These are phyloP conservation scores for Chloranthus sessilifolius DNA, from an alignment of 164 flowering plant genomes.

Conservation along the genomic window DNA sequence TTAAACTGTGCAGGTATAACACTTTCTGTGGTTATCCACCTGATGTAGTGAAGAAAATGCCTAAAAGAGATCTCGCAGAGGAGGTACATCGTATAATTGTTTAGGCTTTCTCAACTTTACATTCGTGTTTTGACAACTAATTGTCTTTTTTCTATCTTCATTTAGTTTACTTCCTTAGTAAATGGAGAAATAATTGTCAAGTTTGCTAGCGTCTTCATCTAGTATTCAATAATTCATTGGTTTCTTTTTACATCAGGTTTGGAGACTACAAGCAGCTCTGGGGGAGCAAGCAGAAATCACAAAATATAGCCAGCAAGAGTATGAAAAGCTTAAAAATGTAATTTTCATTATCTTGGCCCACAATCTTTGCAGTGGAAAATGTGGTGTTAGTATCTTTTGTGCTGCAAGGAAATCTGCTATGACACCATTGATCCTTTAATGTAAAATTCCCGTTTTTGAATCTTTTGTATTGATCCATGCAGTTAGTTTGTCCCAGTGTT, in stretches of 20 bases:
- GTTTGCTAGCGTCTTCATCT: background rate
- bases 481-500: no score
- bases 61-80: constrained; percentile 73
- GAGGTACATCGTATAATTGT: constrained; percentile 33
- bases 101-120: background rate
- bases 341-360: constrained; percentile 23
- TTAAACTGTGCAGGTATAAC: constrained; percentile 60
- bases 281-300: constrained; percentile 92
- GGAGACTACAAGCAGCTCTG: constrained; percentile 76
- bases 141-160: background rate
- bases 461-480: no score
- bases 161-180: background rate
- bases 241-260: constrained; percentile 33
- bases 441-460: no score
- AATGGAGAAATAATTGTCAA: background rate
- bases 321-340: constrained; percentile 88
- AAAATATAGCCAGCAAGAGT: constrained; percentile 85
- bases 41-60: constrained; percentile 73
- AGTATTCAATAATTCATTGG: background rate
- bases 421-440: no score
- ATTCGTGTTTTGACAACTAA: background rate
- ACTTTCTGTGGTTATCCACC: constrained; percentile 63
- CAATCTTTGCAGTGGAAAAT: no score
- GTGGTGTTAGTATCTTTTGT: no score
- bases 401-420: no score